Percentiles rank a stretch among this genome's conserved stretches.
Evolutionary conservation across 129 eudicot genomes (phyloP).

Genomic region (Pittosporum tobira): DNA sequence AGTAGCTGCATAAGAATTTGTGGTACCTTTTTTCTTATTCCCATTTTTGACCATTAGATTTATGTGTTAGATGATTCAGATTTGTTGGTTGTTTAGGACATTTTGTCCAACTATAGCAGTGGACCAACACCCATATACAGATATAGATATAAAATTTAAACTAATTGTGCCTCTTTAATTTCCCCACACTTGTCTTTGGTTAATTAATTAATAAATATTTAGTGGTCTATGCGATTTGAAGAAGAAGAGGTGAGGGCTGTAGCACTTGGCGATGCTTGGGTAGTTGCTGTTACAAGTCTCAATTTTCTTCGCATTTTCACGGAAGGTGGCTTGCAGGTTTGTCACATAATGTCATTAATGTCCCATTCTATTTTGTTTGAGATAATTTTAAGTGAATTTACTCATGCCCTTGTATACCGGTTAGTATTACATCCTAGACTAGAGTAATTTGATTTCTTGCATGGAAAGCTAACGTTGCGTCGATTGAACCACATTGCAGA

Average conservation of each 20-base stretch:
- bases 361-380: not conserved
- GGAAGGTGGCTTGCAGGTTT: conserved; percentile 91
- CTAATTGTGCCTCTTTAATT: not conserved
- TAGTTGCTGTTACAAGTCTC: conserved; percentile 80
- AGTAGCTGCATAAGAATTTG: too few relatives aligned
- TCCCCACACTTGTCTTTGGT: not conserved
- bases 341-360: not conserved
- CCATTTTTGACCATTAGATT: too few relatives aligned
- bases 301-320: conserved; percentile 89
- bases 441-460: not conserved
- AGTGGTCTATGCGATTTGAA: conserved; percentile 99
- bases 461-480: not conserved
- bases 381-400: not conserved
- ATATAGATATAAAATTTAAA: too few relatives aligned
- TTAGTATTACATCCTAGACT: too few relatives aligned
- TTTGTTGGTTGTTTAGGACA: too few relatives aligned
- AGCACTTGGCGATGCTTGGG: conserved; percentile 90
- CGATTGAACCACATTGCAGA: conserved; percentile 26
- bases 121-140: too few relatives aligned
- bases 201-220: conserved; percentile 14
- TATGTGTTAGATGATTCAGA: too few relatives aligned
- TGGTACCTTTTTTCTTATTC: too few relatives aligned
- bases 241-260: conserved; percentile 93
- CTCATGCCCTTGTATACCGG: too few relatives aligned
- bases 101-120: too few relatives aligned